Conservation (phyloP, 2,329 filamentous ascomycete species). For the Fusarium aywerte region DNA sequence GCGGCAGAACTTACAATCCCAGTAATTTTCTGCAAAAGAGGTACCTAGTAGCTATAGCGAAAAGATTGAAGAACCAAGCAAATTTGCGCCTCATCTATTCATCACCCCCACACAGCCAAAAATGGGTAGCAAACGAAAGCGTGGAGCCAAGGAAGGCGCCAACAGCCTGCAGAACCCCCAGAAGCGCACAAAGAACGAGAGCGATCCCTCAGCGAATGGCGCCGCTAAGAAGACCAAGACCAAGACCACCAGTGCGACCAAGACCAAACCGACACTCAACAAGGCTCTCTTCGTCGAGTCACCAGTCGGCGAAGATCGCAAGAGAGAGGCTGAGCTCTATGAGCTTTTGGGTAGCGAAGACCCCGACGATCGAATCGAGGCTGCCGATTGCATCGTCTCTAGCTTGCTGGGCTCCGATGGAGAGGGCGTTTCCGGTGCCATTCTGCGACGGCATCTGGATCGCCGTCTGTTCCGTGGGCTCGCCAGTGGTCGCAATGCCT, state of each 20-base stretch:
- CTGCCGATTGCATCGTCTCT: slow-evolving; percentile 68
- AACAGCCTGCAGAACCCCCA: slow-evolving; percentile 41
- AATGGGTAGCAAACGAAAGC: slow-evolving; percentile 53
- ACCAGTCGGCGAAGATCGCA: slow-evolving; percentile 63
- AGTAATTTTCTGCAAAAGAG: slow-evolving; percentile 29
- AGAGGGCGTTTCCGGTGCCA: slow-evolving; percentile 61
- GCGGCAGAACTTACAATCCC: slow-evolving; percentile 32
- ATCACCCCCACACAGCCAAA: slow-evolving; percentile 13
- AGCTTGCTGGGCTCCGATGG: slow-evolving; percentile 60
- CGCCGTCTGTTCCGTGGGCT: slow-evolving; percentile 85
- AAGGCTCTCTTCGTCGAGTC: slow-evolving; percentile 62
- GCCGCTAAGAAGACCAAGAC: slow-evolving; percentile 18
- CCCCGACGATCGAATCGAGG: slow-evolving; percentile 64
- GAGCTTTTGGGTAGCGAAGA: slow-evolving; percentile 71
- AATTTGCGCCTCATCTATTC: slow-evolving; percentile 8
- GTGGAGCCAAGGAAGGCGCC: slow-evolving; percentile 49
- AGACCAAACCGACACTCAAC: slow-evolving; percentile 47
- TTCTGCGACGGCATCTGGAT: slow-evolving; percentile 68
- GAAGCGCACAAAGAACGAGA: slow-evolving; percentile 50
- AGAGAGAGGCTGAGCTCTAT: slow-evolving; percentile 69
- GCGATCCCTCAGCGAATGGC: slow-evolving; percentile 32
- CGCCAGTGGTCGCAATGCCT: slow-evolving; percentile 88
- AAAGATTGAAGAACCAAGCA: slow-evolving; percentile 1
- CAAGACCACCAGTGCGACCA: background rate
- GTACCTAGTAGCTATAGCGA: slow-evolving; percentile 20